Percentiles rank a stretch among this genome's conserved stretches.
Evolutionary conservation across 345 rosid species (phyloP).

Genomic region (Hibiscus mutabilis): DNA sequence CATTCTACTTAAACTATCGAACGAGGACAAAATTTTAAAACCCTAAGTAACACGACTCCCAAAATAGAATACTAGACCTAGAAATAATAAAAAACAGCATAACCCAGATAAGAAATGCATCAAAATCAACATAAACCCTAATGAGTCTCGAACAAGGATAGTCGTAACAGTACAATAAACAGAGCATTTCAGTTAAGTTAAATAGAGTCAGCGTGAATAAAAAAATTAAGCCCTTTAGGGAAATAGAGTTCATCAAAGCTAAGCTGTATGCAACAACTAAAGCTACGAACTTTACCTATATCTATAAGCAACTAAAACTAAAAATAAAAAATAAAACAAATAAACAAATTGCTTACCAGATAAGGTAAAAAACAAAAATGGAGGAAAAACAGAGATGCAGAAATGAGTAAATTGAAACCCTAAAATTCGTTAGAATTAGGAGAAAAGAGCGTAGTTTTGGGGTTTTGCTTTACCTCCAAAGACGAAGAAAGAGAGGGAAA

Average conservation of each 20-base stretch:
- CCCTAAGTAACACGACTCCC: not conserved
- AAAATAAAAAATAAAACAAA: not conserved
- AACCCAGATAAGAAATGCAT: not conserved
- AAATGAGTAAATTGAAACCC: not conserved
- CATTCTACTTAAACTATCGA: not conserved
- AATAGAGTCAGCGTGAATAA: not conserved
- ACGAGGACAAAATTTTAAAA: not conserved
- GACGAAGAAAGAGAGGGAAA: conserved; percentile 15
- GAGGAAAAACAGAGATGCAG: not conserved
- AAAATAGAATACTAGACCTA: not conserved
- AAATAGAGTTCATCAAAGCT: not conserved
- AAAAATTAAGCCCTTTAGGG: not conserved
- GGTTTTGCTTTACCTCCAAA: conserved; percentile 17
- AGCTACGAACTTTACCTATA: not conserved
- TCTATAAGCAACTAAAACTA: not conserved
- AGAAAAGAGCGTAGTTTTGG: not conserved
- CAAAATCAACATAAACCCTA: conserved; percentile 4
- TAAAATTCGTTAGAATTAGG: not conserved
- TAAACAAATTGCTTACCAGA: conserved; percentile 5
- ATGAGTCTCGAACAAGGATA: not conserved
- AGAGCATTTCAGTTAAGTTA: not conserved
- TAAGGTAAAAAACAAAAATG: not conserved
- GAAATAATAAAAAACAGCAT: not conserved
- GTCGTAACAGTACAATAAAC: not conserved
- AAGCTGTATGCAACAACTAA: not conserved